phyloP scores from a whole-genome alignment of 495 filamentous ascomycete genomes.

The Penicillium herquei region DNA sequence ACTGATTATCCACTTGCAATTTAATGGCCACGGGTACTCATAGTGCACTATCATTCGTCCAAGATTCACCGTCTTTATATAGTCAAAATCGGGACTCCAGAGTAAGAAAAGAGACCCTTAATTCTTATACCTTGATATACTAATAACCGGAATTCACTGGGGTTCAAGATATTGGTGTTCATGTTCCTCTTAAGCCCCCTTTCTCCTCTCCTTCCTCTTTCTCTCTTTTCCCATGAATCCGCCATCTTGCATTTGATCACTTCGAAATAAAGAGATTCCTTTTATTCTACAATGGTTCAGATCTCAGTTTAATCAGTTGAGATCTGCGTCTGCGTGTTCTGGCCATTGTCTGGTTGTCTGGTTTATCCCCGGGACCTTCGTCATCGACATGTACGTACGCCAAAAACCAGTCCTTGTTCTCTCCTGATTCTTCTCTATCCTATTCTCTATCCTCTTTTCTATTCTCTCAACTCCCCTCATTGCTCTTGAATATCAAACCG shows the following conservation, averaged over 20 bases:
- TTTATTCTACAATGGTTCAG: too few relatives aligned
- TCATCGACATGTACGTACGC: constrained; percentile 18
- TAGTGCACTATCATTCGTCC: constrained; percentile 40
- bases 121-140: too few relatives aligned
- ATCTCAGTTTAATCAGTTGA: neutral
- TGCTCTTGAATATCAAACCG: too few relatives aligned
- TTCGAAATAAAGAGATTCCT: too few relatives aligned
- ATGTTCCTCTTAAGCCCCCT: too few relatives aligned
- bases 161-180: too few relatives aligned
- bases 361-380: constrained; percentile 12
- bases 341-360: constrained; percentile 11
- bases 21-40: constrained; percentile 54
- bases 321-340: constrained; percentile 16
- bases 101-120: too few relatives aligned
- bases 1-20: neutral
- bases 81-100: too few relatives aligned
- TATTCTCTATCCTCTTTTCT: constrained; percentile 17
- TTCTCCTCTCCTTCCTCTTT: neutral
- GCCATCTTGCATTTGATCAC: too few relatives aligned
- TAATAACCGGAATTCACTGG: too few relatives aligned
- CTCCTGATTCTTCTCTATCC: constrained; percentile 6
- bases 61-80: constrained; percentile 24
- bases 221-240: neutral
- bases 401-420: constrained; percentile 8
- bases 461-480: too few relatives aligned